Conservation (phyloP, 2,329 filamentous ascomycete species). For the Aspergillus ustus region DNA sequence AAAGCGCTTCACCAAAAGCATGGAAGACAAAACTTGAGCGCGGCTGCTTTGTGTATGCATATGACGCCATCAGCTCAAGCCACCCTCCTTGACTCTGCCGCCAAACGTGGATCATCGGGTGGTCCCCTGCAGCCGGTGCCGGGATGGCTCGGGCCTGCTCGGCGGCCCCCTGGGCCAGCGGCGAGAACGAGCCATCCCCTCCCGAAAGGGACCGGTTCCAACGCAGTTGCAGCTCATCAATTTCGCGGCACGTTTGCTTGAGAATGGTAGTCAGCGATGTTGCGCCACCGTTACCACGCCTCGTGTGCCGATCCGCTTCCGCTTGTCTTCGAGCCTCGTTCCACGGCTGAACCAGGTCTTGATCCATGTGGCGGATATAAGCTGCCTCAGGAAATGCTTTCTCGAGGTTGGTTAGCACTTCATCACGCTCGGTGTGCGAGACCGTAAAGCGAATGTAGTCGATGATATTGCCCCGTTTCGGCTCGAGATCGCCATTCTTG, state of each 20-base stretch:
- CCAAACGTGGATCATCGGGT: slow-evolving; percentile 43
- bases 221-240: slow-evolving; percentile 24
- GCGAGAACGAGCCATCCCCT: slow-evolving; percentile 25
- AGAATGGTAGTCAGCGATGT: slow-evolving; percentile 27
- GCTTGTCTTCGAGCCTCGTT: slow-evolving; percentile 29
- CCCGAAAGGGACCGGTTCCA: slow-evolving; percentile 25
- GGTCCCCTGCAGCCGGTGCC: slow-evolving; percentile 34
- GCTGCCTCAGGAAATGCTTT: slow-evolving; percentile 30
- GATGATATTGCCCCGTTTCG: slow-evolving; percentile 44
- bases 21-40: slow-evolving; percentile 33
- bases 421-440: slow-evolving; percentile 35
- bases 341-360: slow-evolving; percentile 42
- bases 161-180: slow-evolving; percentile 31
- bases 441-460: slow-evolving; percentile 52
- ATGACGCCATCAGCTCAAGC: slow-evolving; percentile 45
- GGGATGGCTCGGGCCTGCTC: slow-evolving; percentile 36
- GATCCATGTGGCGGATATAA: slow-evolving; percentile 31
- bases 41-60: slow-evolving; percentile 34
- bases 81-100: slow-evolving; percentile 37
- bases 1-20: slow-evolving; percentile 40
- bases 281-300: background rate
- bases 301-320: slow-evolving; percentile 20
- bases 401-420: slow-evolving; percentile 38
- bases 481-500: slow-evolving; percentile 30
- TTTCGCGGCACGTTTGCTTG: slow-evolving; percentile 22